phyloP scores from a whole-genome alignment of 257 asterid genomes.

The Verbena officinalis region DNA sequence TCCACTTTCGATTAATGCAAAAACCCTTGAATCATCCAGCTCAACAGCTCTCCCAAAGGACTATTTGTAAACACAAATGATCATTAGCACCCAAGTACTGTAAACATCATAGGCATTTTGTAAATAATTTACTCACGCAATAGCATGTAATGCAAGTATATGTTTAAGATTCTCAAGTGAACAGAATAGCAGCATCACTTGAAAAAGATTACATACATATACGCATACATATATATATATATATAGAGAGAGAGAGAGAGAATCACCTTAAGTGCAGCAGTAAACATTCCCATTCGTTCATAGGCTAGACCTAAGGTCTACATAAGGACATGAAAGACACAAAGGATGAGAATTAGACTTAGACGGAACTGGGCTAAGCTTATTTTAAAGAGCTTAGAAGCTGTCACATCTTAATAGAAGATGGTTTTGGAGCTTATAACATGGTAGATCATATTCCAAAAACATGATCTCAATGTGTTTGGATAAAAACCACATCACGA shows the following conservation, averaged over 20 bases:
- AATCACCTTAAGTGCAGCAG: conserved; percentile 91
- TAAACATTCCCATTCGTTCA: conserved; percentile 92
- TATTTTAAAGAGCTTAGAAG: too few species aligned
- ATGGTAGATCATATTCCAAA: too few species aligned
- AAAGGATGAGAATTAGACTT: conserved; percentile 19
- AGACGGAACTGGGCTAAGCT: too few species aligned
- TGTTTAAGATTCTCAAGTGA: background rate
- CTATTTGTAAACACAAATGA: conserved; percentile 46
- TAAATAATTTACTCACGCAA: background rate
- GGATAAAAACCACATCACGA: too few species aligned
- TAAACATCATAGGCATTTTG: background rate
- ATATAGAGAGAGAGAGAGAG: background rate
- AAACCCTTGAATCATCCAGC: conserved; percentile 79
- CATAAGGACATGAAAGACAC: conserved; percentile 32
- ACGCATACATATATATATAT: too few species aligned
- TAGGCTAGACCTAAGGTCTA: conserved; percentile 95
- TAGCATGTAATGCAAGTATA: conserved; percentile 9
- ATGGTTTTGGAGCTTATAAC: too few species aligned
- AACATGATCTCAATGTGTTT: too few species aligned
- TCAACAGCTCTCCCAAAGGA: conserved; percentile 94
- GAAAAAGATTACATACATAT: background rate
- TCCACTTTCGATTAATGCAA: conserved; percentile 92
- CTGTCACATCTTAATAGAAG: too few species aligned
- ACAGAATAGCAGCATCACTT: background rate
- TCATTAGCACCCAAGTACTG: conserved; percentile 29